Conservation (phyloP, 257 asterid genomes). For the Solanum paucissectum region DNA sequence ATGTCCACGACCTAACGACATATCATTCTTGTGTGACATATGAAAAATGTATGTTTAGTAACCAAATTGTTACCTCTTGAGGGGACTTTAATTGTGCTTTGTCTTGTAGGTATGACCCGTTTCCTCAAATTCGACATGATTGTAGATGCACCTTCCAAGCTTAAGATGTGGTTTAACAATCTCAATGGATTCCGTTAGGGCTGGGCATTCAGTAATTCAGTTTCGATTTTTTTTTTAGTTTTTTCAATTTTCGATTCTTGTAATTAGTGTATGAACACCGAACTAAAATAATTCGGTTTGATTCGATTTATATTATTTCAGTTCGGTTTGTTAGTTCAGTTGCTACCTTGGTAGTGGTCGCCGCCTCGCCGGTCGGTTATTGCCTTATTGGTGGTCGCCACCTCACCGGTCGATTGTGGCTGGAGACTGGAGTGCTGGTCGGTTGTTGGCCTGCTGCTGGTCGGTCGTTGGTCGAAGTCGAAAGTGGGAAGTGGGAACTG, state of each 20-base stretch:
- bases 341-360: neutral
- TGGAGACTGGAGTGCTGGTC: neutral
- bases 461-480: neutral
- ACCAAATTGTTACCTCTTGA: neutral
- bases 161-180: neutral
- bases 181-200: neutral
- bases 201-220: no score
- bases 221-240: no score
- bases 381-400: neutral
- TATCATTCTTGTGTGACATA: neutral
- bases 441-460: neutral
- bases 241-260: no score
- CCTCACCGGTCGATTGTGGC: neutral
- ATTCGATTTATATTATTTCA: no score
- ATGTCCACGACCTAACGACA: no score
- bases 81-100: neutral
- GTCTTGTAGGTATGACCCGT: neutral
- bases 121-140: neutral
- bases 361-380: fast-evolving
- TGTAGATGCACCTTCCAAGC: neutral
- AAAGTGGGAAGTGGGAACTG: neutral
- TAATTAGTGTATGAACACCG: neutral
- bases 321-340: fast-evolving
- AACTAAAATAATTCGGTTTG: neutral
- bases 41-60: neutral